phyloP scores from a whole-genome alignment of 1,139 yeast species.

The Diutina sp. region DNA sequence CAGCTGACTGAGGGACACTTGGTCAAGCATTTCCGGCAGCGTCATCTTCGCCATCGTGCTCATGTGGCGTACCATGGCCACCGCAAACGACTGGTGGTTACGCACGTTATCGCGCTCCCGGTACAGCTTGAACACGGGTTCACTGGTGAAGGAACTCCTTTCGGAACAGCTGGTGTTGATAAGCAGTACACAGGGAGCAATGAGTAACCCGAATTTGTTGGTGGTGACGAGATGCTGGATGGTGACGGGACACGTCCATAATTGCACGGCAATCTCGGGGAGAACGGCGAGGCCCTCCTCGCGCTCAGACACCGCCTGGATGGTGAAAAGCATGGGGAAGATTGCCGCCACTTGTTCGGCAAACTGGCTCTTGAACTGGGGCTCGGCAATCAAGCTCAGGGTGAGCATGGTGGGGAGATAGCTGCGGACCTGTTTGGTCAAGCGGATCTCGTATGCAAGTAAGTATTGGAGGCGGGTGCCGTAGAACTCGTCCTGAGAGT shows the following conservation, averaged over 20 bases:
- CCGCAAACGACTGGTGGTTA: conserved; percentile 17
- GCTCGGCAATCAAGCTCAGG: conserved; percentile 19
- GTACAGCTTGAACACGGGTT: conserved; percentile 11
- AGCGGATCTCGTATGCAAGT: conserved; percentile 43
- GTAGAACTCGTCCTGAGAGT: background rate
- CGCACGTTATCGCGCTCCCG: conserved; percentile 10
- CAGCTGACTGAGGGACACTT: conserved; percentile 9
- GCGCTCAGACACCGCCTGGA: conserved; percentile 41
- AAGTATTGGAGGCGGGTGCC: conserved; percentile 22
- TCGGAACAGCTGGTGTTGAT: conserved; percentile 21
- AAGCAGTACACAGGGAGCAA: conserved; percentile 35
- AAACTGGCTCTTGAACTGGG: conserved; percentile 28
- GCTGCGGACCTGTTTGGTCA: conserved; percentile 36
- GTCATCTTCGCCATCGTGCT: conserved; percentile 27
- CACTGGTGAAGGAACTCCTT: conserved; percentile 19
- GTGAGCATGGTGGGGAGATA: conserved; percentile 43
- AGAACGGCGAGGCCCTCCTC: conserved; percentile 50
- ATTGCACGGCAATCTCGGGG: conserved; percentile 44
- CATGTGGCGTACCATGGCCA: conserved; percentile 29
- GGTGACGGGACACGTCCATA: conserved; percentile 54
- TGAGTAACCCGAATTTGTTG: conserved; percentile 23
- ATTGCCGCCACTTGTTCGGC: conserved; percentile 40
- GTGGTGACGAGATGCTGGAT: conserved; percentile 27
- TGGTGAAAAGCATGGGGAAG: conserved; percentile 39
- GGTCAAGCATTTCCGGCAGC: conserved; percentile 11